Evolutionary conservation across 1,139 yeast genomes (phyloP).

Genomic region (Nakaseomyces sp.): DNA sequence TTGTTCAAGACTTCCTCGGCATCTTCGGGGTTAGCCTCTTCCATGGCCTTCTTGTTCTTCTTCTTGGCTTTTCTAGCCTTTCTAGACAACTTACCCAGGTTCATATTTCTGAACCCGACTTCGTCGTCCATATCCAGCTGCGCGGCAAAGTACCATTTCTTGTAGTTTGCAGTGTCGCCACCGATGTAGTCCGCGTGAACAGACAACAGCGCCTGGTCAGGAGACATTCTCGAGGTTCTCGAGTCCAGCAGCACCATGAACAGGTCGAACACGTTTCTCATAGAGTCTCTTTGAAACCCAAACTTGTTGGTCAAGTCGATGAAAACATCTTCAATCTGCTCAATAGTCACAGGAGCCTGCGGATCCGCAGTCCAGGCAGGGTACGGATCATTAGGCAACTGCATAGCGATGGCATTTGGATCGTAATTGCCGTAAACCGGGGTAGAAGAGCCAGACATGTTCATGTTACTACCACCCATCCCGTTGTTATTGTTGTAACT

Average conservation of each 20-base stretch:
- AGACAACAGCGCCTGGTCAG: slow-evolving; percentile 84
- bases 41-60: slow-evolving; percentile 55
- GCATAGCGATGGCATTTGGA: slow-evolving; percentile 48
- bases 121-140: slow-evolving; percentile 79
- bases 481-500: slow-evolving; percentile 42
- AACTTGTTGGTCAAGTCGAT: slow-evolving; percentile 82
- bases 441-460: slow-evolving; percentile 75
- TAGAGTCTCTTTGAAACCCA: slow-evolving; percentile 96
- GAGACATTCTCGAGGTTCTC: slow-evolving; percentile 93
- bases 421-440: slow-evolving; percentile 79
- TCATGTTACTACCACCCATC: neutral
- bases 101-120: slow-evolving; percentile 71
- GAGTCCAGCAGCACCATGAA: slow-evolving; percentile 91
- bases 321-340: slow-evolving; percentile 86
- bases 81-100: slow-evolving; percentile 58
- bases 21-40: slow-evolving; percentile 41
- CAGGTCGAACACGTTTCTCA: slow-evolving; percentile 94
- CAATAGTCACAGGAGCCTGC: slow-evolving; percentile 75
- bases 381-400: slow-evolving; percentile 63
- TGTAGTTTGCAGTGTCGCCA: slow-evolving; percentile 82
- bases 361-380: slow-evolving; percentile 95
- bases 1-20: slow-evolving; percentile 45
- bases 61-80: slow-evolving; percentile 47
- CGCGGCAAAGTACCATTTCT: slow-evolving; percentile 95
- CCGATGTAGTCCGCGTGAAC: slow-evolving; percentile 97